Percentiles rank a stretch among this genome's conserved stretches.
Evolutionary conservation across 2,329 filamentous ascomycete species (phyloP).

Genomic region (Sphaerulina musiva): DNA sequence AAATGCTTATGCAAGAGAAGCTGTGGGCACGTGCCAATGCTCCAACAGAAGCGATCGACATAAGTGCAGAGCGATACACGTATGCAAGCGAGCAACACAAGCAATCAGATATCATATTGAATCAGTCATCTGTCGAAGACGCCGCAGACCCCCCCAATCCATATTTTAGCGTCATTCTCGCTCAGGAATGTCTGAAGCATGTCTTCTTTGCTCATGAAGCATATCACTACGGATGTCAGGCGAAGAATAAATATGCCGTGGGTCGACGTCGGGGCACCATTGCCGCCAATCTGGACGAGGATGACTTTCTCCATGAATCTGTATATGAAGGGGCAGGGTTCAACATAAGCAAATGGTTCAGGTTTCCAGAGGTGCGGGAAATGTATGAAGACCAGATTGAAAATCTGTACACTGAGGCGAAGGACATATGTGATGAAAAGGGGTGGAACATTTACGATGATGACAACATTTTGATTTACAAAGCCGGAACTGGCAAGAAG

Average conservation of each 20-base stretch:
- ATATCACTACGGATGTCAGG: constrained; percentile 2
- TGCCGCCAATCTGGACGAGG: constrained; percentile 1
- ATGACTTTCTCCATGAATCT: constrained; percentile 7
- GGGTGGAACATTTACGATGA: constrained; percentile 27
- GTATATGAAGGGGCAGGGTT: background rate
- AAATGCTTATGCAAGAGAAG: constrained; percentile 22
- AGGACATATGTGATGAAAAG: constrained; percentile 26
- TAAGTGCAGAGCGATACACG: constrained; percentile 24
- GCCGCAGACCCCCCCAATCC: constrained; percentile 22
- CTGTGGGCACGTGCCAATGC: constrained; percentile 23
- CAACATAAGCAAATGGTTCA: constrained; percentile 21
- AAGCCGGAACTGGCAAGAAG: constrained; percentile 11
- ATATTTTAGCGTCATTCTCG: constrained; percentile 19
- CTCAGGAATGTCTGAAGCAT: constrained; percentile 20
- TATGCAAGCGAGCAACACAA: constrained; percentile 23
- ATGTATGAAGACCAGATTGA: constrained; percentile 25
- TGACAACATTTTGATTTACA: constrained; percentile 25
- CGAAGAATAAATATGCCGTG: background rate
- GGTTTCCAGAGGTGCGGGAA: constrained; percentile 23
- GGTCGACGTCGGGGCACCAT: constrained; percentile 1
- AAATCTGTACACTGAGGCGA: constrained; percentile 23
- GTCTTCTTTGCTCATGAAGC: constrained; percentile 25
- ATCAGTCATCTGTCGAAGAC: constrained; percentile 6
- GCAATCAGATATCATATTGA: constrained; percentile 5
- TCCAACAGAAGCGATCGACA: constrained; percentile 20